Evolutionary conservation across 495 filamentous ascomycete species (phyloP), one percentile per base, ranked within the genome.

Genomic region (Penicillium antarcticum): DNA sequence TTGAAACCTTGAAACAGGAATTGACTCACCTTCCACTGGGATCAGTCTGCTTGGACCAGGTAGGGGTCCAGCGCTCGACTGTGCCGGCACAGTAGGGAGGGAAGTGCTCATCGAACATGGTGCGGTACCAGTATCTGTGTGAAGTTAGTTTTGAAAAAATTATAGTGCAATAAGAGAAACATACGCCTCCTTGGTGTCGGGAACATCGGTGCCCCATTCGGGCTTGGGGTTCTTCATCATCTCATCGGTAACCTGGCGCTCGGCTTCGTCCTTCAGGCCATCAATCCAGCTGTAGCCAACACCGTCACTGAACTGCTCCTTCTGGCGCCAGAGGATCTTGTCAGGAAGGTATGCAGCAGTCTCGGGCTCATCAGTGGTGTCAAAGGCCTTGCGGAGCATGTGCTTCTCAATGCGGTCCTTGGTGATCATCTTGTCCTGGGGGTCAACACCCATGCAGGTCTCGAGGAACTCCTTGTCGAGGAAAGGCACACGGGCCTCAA

Each of bases 221-320:
- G 88, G 82, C 80, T 96, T 96, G 43, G 92, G 91, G 79, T 91
- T 89, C 78, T 89, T 89, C 84, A 98, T 85, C 83, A 95, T 91
- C 78, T 97, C 94, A 64, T 97, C 91, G 18, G 87, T 92, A 36
- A 98, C 87, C 35, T 92, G 80, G 48, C 82, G 64, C 72, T 92
- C 90, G 53, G 94, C 95, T 53, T 86, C 84, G 67, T 97, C 95
- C 79, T 96, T 98, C 40, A 98, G 80, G 13, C 84, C 88, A 66
- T 98, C 95, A 71, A 97, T 97, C 94, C 94, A 98, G 53, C 95
- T 91, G 76, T 98, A 98, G 48, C 94, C 94, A 55, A 98, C 95
- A 69, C 94, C 94, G 65, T 98, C 94, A 47, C 85, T 90, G 76
- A 98, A 98, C 77, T 97, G 95, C 76, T 98, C 94, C 82, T 98